Percentiles rank a stretch among this genome's conserved stretches.
Conservation (phyloP, 2,329 filamentous ascomycete species). For the Colletotrichum sp. region DNA sequence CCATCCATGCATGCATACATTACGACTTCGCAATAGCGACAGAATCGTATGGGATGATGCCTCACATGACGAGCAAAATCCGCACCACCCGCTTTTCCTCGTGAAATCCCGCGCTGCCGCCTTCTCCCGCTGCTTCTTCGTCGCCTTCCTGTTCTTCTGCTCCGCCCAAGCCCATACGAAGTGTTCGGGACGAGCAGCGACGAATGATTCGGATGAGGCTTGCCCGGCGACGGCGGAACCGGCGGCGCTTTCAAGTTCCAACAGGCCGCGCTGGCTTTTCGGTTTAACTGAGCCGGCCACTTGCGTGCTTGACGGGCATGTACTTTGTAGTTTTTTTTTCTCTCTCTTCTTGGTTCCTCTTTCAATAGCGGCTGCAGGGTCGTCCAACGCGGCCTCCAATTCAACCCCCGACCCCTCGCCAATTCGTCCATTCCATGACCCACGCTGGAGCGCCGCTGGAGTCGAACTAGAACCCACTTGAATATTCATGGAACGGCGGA, state of each 20-base stretch:
- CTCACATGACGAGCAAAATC: constrained; percentile 20
- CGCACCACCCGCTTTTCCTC: constrained; percentile 17
- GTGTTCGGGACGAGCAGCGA: background rate
- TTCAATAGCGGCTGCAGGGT: constrained; percentile 21
- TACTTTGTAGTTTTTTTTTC: background rate
- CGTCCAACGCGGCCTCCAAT: background rate
- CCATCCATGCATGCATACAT: constrained; percentile 4
- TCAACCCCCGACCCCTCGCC: background rate
- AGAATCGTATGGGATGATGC: constrained; percentile 13
- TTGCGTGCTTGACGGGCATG: background rate
- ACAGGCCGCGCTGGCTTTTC: background rate
- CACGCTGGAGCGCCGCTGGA: constrained; percentile 1
- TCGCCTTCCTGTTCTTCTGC: background rate
- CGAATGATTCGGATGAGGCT: background rate
- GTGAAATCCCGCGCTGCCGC: background rate
- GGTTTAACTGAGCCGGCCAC: background rate
- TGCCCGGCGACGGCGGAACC: background rate
- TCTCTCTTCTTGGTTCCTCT: background rate
- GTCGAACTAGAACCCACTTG: constrained; percentile 10
- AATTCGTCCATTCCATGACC: constrained; percentile 5
- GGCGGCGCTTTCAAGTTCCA: background rate
- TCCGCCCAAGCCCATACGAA: background rate
- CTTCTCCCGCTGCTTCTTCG: background rate
- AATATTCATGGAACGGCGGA: constrained; percentile 12
- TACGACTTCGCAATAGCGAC: constrained; percentile 11